Evolutionary conservation across 139 green algal species (phyloP).

Genomic region (Klebsormidium nitens): DNA sequence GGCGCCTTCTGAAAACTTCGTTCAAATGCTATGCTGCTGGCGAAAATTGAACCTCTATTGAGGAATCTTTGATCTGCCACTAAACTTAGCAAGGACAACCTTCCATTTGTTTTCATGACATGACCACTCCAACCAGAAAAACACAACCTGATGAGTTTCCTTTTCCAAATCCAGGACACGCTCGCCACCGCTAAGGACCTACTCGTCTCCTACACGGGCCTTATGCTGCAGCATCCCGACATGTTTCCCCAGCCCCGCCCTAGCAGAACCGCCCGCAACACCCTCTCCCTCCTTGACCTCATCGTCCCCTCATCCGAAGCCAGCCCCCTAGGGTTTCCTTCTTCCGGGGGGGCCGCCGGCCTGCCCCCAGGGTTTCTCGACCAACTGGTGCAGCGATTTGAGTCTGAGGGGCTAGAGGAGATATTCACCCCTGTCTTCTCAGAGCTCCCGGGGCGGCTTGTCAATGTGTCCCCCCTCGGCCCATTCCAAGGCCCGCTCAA

Average conservation of each 20-base stretch:
- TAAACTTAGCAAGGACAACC: no score
- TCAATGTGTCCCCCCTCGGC: slow-evolving; percentile 56
- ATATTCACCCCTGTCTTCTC: slow-evolving; percentile 51
- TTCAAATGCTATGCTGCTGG: not conserved
- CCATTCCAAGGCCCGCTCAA: slow-evolving; percentile 54
- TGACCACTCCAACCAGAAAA: no score
- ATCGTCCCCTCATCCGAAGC: no score
- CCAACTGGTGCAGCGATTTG: slow-evolving; percentile 59
- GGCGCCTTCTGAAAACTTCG: not conserved
- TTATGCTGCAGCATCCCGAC: slow-evolving; percentile 61
- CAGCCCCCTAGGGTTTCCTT: not conserved
- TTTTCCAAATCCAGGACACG: slow-evolving; percentile 22
- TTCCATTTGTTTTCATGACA: no score
- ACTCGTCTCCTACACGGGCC: slow-evolving; percentile 69
- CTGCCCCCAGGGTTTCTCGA: slow-evolving; percentile 77
- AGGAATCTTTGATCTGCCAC: not conserved
- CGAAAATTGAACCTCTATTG: not conserved
- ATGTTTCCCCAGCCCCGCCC: slow-evolving; percentile 75
- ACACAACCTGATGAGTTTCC: no score
- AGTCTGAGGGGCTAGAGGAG: slow-evolving; percentile 62
- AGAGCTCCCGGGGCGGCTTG: slow-evolving; percentile 47
- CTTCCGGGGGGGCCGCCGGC: not conserved
- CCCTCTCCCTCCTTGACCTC: no score
- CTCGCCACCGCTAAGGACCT: slow-evolving; percentile 56
- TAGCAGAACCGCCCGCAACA: no score